phyloP scores from a whole-genome alignment of 345 rosid species.

The Dovyalis caffra region DNA sequence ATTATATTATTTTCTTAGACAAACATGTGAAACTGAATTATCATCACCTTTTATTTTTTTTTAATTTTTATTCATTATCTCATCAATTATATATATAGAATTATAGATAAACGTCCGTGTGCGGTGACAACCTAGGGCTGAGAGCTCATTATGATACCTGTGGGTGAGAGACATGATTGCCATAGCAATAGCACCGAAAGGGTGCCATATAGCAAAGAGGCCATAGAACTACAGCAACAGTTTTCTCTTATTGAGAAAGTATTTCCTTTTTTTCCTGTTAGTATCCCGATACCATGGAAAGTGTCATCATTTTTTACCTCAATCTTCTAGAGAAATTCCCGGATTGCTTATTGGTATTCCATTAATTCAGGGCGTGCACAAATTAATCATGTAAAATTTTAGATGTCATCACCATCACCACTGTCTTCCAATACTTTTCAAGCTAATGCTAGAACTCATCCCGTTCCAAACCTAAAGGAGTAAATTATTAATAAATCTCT shows the following conservation, averaged over 20 bases:
- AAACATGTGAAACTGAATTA: not conserved
- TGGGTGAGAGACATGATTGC: slow-evolving; percentile 13
- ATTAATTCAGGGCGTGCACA: not conserved
- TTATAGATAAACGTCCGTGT: not conserved
- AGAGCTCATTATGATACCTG: not conserved
- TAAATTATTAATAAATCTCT: no score
- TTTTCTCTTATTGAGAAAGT: not conserved
- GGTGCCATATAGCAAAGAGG: not conserved
- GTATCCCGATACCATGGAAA: not conserved
- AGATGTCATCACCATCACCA: no score
- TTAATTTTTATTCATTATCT: no score
- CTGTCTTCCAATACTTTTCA: no score
- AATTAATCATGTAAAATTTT: not conserved
- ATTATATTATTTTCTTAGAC: not conserved
- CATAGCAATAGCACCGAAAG: slow-evolving; percentile 18
- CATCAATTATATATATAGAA: not conserved
- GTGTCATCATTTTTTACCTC: not conserved
- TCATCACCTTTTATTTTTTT: not conserved
- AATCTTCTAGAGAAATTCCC: not conserved
- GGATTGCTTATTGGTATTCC: not conserved
- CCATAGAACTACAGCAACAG: not conserved
- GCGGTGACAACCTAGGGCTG: not conserved
- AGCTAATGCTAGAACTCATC: no score
- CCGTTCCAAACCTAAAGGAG: no score
- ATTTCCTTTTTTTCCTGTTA: not conserved